Conservation (phyloP, 305 asterid species). For the Fraxinus paxiana region DNA sequence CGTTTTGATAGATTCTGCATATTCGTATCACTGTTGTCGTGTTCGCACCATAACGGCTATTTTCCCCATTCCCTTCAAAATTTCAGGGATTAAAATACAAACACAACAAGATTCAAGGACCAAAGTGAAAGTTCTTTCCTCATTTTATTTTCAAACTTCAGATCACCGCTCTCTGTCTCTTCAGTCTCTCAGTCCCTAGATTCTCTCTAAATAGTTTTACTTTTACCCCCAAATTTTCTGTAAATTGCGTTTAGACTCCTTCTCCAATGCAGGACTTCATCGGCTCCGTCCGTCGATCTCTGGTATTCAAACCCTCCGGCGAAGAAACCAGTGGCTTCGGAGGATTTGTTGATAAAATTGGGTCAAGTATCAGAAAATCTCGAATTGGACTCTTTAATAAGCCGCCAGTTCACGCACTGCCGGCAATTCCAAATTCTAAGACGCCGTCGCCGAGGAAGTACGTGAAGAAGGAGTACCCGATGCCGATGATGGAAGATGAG, state of each 20-base stretch:
- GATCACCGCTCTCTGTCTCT: constrained; percentile 23
- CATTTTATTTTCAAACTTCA: constrained; percentile 45
- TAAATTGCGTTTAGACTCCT: constrained; percentile 9
- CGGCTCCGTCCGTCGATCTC: constrained; percentile 89
- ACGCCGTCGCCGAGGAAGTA: constrained; percentile 21
- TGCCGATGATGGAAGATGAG: constrained; percentile 30
- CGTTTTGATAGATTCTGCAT: neutral
- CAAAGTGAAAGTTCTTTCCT: constrained; percentile 23
- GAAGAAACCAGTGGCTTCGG: constrained; percentile 65
- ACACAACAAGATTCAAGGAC: constrained; percentile 10
- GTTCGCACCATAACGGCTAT: constrained; percentile 27
- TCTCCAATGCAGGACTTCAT: constrained; percentile 78
- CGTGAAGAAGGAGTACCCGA: constrained; percentile 4
- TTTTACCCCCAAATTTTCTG: constrained; percentile 1
- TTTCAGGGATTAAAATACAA: constrained; percentile 15
- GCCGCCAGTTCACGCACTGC: constrained; percentile 63
- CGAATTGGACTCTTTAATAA: constrained; percentile 71
- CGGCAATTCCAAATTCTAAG: constrained; percentile 40
- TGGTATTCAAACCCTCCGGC: constrained; percentile 69
- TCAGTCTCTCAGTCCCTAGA: constrained; percentile 34
- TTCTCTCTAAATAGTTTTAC: constrained; percentile 9
- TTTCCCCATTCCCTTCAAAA: constrained; percentile 28
- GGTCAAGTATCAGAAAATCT: constrained; percentile 80
- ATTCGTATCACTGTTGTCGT: neutral
- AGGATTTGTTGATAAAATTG: constrained; percentile 82